phyloP scores from a whole-genome alignment of 495 filamentous ascomycete genomes.

The Podospora appendiculata region DNA sequence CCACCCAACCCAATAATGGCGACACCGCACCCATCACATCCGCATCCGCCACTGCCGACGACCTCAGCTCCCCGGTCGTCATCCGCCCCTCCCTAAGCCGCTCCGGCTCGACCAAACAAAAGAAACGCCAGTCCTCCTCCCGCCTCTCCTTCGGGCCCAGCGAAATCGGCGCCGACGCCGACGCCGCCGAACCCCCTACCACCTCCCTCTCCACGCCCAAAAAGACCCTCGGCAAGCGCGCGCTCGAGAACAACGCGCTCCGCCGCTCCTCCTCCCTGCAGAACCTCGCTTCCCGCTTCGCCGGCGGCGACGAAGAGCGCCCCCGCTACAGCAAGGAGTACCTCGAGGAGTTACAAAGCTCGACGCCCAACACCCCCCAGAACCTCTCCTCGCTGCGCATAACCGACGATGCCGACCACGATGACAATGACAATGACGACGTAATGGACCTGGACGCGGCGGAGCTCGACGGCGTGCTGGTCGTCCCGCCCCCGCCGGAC shows the following conservation, averaged over 20 bases:
- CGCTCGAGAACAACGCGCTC: slow-evolving; percentile 63
- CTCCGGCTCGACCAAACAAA: slow-evolving; percentile 35
- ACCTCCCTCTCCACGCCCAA: slow-evolving; percentile 44
- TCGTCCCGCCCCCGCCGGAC: slow-evolving; percentile 44
- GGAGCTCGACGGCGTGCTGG: slow-evolving; percentile 49
- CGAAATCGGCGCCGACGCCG: slow-evolving; percentile 47
- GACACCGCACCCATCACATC: slow-evolving; percentile 5
- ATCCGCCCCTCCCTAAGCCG: slow-evolving; percentile 28
- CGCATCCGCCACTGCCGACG: slow-evolving; percentile 25
- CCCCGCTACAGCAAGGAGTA: slow-evolving; percentile 84
- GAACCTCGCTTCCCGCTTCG: slow-evolving; percentile 46
- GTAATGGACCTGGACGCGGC: slow-evolving; percentile 40
- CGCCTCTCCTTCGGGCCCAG: slow-evolving; percentile 70
- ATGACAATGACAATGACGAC: background rate
- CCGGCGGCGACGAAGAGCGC: slow-evolving; percentile 54
- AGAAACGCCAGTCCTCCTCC: slow-evolving; percentile 58
- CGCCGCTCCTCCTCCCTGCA: slow-evolving; percentile 29
- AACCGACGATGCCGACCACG: slow-evolving; percentile 10
- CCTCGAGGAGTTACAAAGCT: slow-evolving; percentile 72
- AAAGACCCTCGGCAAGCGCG: slow-evolving; percentile 61
- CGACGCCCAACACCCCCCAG: slow-evolving; percentile 73
- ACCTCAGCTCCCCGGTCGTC: slow-evolving; percentile 28
- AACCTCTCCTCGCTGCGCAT: slow-evolving; percentile 30
- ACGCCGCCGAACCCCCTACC: slow-evolving; percentile 19
- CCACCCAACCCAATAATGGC: background rate